Base-by-base conservation (phyloP, 2,329 filamentous ascomycete species). In the Cladophialophora immunda region DNA sequence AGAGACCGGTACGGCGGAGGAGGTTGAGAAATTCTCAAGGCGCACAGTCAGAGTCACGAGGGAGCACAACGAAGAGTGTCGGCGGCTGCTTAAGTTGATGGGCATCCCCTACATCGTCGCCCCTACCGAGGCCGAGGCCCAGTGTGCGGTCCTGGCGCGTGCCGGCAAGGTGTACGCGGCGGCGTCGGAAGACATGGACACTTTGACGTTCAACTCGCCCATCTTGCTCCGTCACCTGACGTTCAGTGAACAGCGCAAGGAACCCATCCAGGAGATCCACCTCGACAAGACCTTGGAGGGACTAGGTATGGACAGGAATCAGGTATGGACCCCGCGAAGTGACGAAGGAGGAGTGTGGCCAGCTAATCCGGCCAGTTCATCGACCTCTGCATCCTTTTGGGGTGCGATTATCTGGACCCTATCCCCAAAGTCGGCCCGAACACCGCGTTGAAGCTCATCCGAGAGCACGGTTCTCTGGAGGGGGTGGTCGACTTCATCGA, bases 131-230 rank as follows among this genome's bases (percentile, higher is more conserved):
- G 95, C 95, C 4, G 95, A 99, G 82, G 95, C 95, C 1, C 95
- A 99, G 78, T 99, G 95, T 78, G 95, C 95, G 2, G 91, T 90
- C 47, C 84, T 99, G 68, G 95, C 95, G 0, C 61, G 91, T 68
- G 94, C 92, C 4, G 94, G 93, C 41, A 98, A 98, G 81, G 95
- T 99, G 59, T 99, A 96, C 78, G 95, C 94, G 3, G 95, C 95
- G 22, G 95, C 95, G 2, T 97, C 92, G 71, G 95, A 99, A 81
- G 95, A 99, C 81, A 99, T 99, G 95, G 95, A 99, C 77, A 99
- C 95, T 0, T 83, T 99, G 63, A 98, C 94, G 75, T 99, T 99
- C 79, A 89, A 97, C 75, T 86, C 94, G 59, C 95, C 95, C 0
- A 94, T 99, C 66, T 82, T 99, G 55, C 82, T 99, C 70, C 87